Evolutionary conservation across 2,329 filamentous ascomycete species (phyloP).

Genomic region (Epichloe sibirici): DNA sequence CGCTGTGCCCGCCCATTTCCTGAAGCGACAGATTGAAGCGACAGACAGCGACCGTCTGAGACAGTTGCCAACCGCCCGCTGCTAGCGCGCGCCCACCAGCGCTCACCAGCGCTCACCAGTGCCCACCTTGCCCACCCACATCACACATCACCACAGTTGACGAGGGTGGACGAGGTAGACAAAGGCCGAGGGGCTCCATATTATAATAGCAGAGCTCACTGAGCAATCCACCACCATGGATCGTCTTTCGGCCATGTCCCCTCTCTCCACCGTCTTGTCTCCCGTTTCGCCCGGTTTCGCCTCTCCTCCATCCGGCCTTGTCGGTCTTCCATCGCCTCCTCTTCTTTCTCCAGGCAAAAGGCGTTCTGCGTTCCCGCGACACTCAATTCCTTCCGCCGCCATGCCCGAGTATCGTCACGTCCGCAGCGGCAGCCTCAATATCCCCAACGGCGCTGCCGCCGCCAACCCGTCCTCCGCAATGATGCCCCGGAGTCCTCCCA

Average conservation of each 20-base stretch:
- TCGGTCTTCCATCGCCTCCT: conserved; percentile 5
- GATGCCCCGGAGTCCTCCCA: conserved; percentile 47
- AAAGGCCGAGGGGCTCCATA: background rate
- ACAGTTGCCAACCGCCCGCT: background rate
- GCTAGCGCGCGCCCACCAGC: background rate
- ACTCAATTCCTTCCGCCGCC: conserved; percentile 10
- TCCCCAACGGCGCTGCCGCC: conserved; percentile 22
- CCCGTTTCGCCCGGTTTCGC: conserved; percentile 4
- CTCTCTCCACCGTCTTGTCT: conserved; percentile 6
- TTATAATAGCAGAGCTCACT: background rate
- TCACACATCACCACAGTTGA: background rate
- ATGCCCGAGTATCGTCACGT: conserved; percentile 44
- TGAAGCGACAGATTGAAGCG: background rate
- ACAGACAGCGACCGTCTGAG: background rate
- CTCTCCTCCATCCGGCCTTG: conserved; percentile 4
- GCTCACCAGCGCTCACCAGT: background rate
- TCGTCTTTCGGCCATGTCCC: conserved; percentile 5
- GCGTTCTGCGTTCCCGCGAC: conserved; percentile 4
- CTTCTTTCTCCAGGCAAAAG: conserved; percentile 2
- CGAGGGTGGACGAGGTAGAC: too few relatives aligned
- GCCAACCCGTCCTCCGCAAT: conserved; percentile 12
- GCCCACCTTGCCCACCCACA: background rate
- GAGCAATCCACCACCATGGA: background rate
- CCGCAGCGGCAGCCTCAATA: conserved; percentile 46
- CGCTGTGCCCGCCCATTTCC: background rate